Evolutionary conservation across 169 alveolate species (phyloP), one percentile per base, ranked within the genome.

Genomic region (Plasmodium billcollinsi): DNA sequence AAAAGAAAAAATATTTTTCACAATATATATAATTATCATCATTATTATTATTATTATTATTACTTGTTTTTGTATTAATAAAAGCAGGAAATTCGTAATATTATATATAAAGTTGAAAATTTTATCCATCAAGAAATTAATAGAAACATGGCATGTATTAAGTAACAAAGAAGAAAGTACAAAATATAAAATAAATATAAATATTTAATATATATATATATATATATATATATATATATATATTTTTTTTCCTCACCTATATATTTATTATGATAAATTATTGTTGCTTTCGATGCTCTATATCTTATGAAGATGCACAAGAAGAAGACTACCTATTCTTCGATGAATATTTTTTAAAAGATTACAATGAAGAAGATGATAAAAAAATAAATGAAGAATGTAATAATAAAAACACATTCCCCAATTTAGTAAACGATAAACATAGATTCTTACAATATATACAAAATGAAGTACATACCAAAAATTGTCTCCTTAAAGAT

Each of bases 261-360:
- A 39, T 45, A 20, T 20, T 43, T 73, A 43, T 69, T 45, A 80
- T 39, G 58, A 80, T 52, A 74, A 67, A 69, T 7, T 21, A 80
- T n/a, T 67, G 24, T 2, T 80, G 90, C 54, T 80, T 52, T 67
- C 90, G 90, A 6, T 80, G 90, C 29, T 66, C 83, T 24, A 33
- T 80, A 69, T 18, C 73, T 14, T 29, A 29, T 20, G 65, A 80
- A 80, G 56, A 59, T 15, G n/a, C 47, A 43, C 33, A 14, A 24
- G 85, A 80, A 11, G 47, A 80, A 9, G 73, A 70, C 12, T 70
- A 54, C 33, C 49, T 80, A 39, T 80, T 56, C 54, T 80, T 80
- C 52, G 90, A 80, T 50, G 62, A 33, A 52, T 39, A 80, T 58
- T 80, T 80, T 69, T 66, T 80, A 43, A 58, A 70, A 4, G 85